phyloP scores from a whole-genome alignment of 139 green algal species.

The Picochlorum costavermella region DNA sequence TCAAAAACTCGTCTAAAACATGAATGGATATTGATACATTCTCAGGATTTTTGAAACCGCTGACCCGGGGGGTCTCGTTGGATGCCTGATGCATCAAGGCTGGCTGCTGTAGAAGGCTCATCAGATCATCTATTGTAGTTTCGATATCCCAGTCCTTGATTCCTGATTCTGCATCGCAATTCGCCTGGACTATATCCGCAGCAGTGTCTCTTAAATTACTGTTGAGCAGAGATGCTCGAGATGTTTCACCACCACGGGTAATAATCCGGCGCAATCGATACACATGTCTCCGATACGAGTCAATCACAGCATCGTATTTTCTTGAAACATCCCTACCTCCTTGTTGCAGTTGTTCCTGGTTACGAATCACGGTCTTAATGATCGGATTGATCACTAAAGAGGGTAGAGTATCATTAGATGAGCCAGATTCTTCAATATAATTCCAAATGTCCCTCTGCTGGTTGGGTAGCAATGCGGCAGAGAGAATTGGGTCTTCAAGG shows the following conservation, averaged over 20 bases:
- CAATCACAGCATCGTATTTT: conserved; percentile 21
- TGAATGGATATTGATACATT: no score
- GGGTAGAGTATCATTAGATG: background rate
- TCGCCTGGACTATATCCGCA: background rate
- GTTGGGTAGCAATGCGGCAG: no score
- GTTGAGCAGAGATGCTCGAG: conserved; percentile 9
- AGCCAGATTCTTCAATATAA: background rate
- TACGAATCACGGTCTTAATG: background rate
- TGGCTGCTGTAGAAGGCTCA: no score
- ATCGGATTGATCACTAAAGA: background rate
- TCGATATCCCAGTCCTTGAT: background rate
- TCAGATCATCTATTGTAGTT: no score
- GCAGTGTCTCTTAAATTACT: conserved; percentile 11
- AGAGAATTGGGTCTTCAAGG: conserved; percentile 35
- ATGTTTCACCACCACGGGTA: conserved; percentile 9
- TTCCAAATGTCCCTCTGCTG: background rate
- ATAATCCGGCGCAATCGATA: conserved; percentile 18
- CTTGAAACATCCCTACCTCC: conserved; percentile 2
- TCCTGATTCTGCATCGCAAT: background rate
- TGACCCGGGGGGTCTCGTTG: no score
- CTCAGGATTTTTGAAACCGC: no score
- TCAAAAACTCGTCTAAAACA: no score
- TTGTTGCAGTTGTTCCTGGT: background rate
- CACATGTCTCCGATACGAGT: conserved; percentile 23
- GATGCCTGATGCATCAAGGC: no score